These are phyloP conservation scores for Syncephalis fuscata DNA, from an alignment of 371 early-diverging fungal genomes.

Conservation along the genomic window DNA sequence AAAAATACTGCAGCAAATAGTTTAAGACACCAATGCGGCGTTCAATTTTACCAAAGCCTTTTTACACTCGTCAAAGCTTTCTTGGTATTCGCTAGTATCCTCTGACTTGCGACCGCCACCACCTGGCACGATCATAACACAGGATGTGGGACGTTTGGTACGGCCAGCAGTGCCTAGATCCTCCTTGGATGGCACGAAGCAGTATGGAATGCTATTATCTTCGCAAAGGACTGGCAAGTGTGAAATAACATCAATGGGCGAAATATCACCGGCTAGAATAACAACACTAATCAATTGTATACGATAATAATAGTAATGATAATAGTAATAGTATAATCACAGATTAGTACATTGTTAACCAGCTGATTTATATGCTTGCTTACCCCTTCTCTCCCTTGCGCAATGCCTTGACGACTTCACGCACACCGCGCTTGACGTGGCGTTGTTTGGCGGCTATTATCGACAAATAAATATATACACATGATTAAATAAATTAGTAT, in stretches of 20 bases:
- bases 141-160: constrained; percentile 90
- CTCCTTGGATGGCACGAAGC: constrained; percentile 88
- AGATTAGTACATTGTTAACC: too few species aligned
- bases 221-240: constrained; percentile 98
- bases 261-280: constrained; percentile 90
- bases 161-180: constrained; percentile 80
- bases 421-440: constrained; percentile 87
- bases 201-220: constrained; percentile 85
- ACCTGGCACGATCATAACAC: constrained; percentile 73
- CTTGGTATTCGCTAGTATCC: constrained; percentile 65
- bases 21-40: too few species aligned
- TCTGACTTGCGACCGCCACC: constrained; percentile 51
- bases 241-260: constrained; percentile 94
- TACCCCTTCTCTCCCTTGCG: constrained; percentile 88
- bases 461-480: not conserved
- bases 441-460: constrained; percentile 85
- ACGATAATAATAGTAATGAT: constrained; percentile 1
- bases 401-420: constrained; percentile 93
- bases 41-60: not conserved
- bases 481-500: not conserved
- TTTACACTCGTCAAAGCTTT: constrained; percentile 55
- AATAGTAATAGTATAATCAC: too few species aligned
- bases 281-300: too few species aligned
- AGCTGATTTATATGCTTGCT: constrained; percentile 5
- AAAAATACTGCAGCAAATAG: too few species aligned